Base-by-base conservation (phyloP, 2,329 filamentous ascomycete genomes). In the Pseudofabraea citricarpa region DNA sequence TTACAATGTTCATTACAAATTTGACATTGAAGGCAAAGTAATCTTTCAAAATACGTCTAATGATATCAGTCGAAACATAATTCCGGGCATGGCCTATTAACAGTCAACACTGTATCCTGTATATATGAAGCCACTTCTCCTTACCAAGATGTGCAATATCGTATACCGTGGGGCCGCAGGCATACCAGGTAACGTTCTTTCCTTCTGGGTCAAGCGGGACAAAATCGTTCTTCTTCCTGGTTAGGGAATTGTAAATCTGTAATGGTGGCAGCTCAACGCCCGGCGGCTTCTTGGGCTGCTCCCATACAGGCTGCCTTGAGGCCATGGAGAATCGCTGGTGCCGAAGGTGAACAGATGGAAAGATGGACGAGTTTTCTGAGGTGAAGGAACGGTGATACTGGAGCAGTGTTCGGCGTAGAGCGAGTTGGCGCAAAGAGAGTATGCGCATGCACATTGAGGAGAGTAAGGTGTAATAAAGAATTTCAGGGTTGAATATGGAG, bases 51-150 rank as follows among this genome's bases (percentile, higher is more conserved):
- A 87, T 80, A 51, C 83, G 71, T 40, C 83, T 71, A 49, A 87
- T 74, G 48, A 87, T 84, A 64, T 87, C 83, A 10, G 81, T 85
- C 45, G 76, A 81, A 48, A 87, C 81, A 73, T 87, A 87, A 63
- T 87, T 87, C 47, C 83, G 69, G 6, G 81, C 83, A 65, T 87
- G 83, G 10, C 83, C 83, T 52, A 85, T 16, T 15, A 27, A 18
- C 6, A 18, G 15, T 40, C 38, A 40, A 31, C 40, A 42, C 18
- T 15, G 18, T 33, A 4, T 21, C 27, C 29, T 35, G 9, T 26
- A 38, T 29, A 29, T 36, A 43, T 43, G 31, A 39, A 31, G 33
- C 24, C 6, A 40, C 31, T 26, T 31, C 7, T 29, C 38, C 23
- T 27, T 40, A 40, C 41, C 41, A 44, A 60, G 61, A 68, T 87